phyloP scores from a whole-genome alignment of 2,329 filamentous ascomycete species.

The Karstenula rhodostoma region DNA sequence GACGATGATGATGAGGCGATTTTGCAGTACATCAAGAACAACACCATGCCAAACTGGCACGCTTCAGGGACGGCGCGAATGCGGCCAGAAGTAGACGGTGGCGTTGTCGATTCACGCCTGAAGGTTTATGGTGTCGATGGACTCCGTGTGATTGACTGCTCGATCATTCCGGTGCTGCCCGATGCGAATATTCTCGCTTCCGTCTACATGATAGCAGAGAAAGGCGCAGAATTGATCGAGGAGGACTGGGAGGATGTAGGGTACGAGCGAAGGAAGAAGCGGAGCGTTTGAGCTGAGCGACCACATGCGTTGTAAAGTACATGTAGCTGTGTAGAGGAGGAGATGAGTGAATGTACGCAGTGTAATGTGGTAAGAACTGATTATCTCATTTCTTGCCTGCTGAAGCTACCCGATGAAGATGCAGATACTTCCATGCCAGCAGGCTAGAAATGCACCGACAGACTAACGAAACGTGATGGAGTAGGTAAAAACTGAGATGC shows the following conservation, averaged over 20 bases:
- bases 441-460: background rate
- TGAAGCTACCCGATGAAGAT: background rate
- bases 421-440: background rate
- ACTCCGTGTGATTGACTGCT: slow-evolving; percentile 45
- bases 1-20: slow-evolving; percentile 31
- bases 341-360: background rate
- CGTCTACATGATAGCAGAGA: slow-evolving; percentile 39
- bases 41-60: slow-evolving; percentile 37
- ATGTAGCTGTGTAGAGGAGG: background rate
- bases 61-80: slow-evolving; percentile 47
- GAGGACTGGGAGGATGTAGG: slow-evolving; percentile 25
- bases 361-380: no score
- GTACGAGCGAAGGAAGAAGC: slow-evolving; percentile 8
- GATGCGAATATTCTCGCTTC: slow-evolving; percentile 31
- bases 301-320: background rate
- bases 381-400: background rate
- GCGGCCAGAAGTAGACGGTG: slow-evolving; percentile 37
- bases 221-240: slow-evolving; percentile 38
- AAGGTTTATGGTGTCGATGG: slow-evolving; percentile 44
- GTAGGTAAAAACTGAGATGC: background rate
- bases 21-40: slow-evolving; percentile 28
- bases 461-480: background rate
- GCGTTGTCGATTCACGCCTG: slow-evolving; percentile 41
- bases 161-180: slow-evolving; percentile 37
- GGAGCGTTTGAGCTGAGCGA: background rate